A percentile compares a stretch with the other conserved stretches of the same genome.
Evolutionary conservation across 2,329 filamentous ascomycete genomes (phyloP).

Genomic region (Coniochaeta hoffmannii): DNA sequence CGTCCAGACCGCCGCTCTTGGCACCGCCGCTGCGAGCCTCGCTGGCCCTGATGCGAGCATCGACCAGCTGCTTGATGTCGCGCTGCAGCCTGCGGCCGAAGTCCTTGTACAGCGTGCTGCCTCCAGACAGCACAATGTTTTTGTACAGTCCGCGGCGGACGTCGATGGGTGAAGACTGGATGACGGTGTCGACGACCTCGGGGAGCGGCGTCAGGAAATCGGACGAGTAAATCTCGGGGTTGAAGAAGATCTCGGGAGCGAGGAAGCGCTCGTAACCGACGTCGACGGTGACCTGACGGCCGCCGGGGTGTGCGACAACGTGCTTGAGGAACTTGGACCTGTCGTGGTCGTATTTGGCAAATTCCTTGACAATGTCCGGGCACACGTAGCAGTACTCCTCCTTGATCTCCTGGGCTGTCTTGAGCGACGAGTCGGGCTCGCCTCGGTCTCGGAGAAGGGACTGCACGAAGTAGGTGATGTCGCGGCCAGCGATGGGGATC

Average conservation of each 20-base stretch:
- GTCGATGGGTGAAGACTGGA: conserved; percentile 95
- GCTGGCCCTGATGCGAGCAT: conserved; percentile 84
- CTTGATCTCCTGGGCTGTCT: conserved; percentile 97
- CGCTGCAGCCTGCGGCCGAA: conserved; percentile 93
- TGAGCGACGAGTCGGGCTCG: conserved; percentile 92
- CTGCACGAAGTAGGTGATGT: conserved; percentile 98
- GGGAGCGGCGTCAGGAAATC: conserved; percentile 96
- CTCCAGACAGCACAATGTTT: conserved; percentile 97
- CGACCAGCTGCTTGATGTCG: conserved; percentile 93
- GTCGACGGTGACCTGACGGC: conserved; percentile 77
- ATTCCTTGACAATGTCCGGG: conserved; percentile 98
- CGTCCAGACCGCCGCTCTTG: conserved; percentile 87
- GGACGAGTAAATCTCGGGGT: conserved; percentile 98
- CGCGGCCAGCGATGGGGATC: conserved; percentile 93
- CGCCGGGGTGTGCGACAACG: conserved; percentile 76
- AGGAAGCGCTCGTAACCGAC: conserved; percentile 97
- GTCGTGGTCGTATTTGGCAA: conserved; percentile 87
- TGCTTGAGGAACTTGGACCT: conserved; percentile 88
- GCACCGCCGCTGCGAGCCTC: conserved; percentile 88
- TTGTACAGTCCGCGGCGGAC: conserved; percentile 97
- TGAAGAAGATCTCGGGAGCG: conserved; percentile 99
- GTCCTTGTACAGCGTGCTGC: conserved; percentile 96
- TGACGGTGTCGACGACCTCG: conserved; percentile 89
- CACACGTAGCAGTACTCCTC: conserved; percentile 98
- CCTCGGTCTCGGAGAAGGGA: conserved; percentile 91